Base-by-base conservation (phyloP, 768 basidiomycete genomes). In the Podaxis carcinomalis region DNA sequence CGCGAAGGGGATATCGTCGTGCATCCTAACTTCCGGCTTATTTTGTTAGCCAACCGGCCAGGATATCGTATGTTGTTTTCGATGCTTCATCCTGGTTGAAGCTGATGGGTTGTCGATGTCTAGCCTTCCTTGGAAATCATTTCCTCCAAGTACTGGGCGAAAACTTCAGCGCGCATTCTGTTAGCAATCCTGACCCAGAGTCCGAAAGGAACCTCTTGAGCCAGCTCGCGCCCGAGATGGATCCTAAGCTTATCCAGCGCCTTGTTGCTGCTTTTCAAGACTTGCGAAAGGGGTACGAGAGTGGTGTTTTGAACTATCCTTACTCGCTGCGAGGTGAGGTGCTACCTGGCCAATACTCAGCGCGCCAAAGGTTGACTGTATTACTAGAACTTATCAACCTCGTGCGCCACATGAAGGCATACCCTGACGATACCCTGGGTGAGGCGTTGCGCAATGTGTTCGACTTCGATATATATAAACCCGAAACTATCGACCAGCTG, bases 71-170 rank as follows among this genome's bases (percentile, higher is more conserved):
- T 63, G 82, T 63, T 19, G 11, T 59, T n/a, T 32, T 56, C 10
- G 3, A 42, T 7, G 25, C 5, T 4, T 16, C 11, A 11, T n/a
- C 25, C 51, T 13, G 40, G 21, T 23, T 42, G 42, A 27, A 19
- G 13, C 28, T 27, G 25, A 39, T 14, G 14, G 46, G 2, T 4
- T 13, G 32, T 9, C 23, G 5, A 23, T 57, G 16, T 11, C 13
- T 56, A 88, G 87, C 87, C 1, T 89, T 89, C 80, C 75, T 89
- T 23, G 86, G 86, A 1, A 89, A 89, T 63, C 86, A 89, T 68
- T 89, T 89, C 74, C 71, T 88, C 21, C 86, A 89, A 65, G 87
- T 89, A 13, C 77, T 88, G 2, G 87, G 87, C 2, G 87, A 89
- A 69, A 85, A 83, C 66, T 88, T 89, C 69, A 85, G 84, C 63